phyloP scores from a whole-genome alignment of 371 early-diverging fungal genomes.

The Rhizopus arrhizus region DNA sequence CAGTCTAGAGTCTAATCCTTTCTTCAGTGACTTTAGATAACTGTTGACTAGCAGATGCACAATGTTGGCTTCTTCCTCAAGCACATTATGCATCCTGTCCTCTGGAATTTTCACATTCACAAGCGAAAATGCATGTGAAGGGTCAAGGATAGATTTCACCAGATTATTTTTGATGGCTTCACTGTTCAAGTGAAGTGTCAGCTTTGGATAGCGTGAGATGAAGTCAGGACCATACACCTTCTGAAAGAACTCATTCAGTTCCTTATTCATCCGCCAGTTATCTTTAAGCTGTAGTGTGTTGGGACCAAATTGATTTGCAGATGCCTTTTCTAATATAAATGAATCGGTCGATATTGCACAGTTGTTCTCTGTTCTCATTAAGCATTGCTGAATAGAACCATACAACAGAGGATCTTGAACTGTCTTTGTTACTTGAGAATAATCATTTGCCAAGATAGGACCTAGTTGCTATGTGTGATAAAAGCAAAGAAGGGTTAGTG shows the following conservation, averaged over 20 bases:
- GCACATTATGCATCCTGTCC: constrained; percentile 19
- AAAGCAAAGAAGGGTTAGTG: background rate
- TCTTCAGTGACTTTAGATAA: constrained; percentile 30
- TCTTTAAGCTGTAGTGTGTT: constrained; percentile 61
- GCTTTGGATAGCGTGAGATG: constrained; percentile 32
- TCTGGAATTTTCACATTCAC: constrained; percentile 34
- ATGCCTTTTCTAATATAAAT: constrained; percentile 39
- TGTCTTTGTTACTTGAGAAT: constrained; percentile 33
- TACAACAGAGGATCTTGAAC: constrained; percentile 45
- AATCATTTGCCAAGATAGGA: constrained; percentile 53
- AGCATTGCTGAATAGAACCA: constrained; percentile 60
- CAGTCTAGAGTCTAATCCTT: too few relatives aligned
- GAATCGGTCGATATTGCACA: constrained; percentile 35
- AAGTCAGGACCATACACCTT: constrained; percentile 57
- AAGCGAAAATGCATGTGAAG: constrained; percentile 41
- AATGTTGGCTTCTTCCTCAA: constrained; percentile 43
- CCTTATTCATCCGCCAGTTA: constrained; percentile 64
- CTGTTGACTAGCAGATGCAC: constrained; percentile 40
- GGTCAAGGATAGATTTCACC: constrained; percentile 36
- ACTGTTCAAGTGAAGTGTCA: constrained; percentile 24
- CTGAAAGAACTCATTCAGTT: constrained; percentile 56
- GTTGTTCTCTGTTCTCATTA: constrained; percentile 55
- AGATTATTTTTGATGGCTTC: background rate
- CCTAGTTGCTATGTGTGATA: constrained; percentile 53
- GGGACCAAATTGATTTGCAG: constrained; percentile 53